Conservation (phyloP, 495 filamentous ascomycete species). For the Polyplosphaeria fusca region DNA sequence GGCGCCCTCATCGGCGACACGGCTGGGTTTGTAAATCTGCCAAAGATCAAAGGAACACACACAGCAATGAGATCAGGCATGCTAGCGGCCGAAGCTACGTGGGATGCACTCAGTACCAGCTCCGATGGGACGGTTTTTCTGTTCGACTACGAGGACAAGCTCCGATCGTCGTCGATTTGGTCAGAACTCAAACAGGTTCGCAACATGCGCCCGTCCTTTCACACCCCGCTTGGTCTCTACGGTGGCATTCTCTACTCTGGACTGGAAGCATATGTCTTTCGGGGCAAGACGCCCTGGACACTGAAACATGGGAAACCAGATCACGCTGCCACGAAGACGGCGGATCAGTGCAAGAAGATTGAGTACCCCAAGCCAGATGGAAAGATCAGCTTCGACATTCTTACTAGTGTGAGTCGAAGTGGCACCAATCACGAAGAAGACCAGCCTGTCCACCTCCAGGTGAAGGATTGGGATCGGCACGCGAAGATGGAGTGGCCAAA, state of each 20-base stretch:
- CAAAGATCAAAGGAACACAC: slow-evolving; percentile 98
- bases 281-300: slow-evolving; percentile 88
- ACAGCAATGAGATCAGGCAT: slow-evolving; percentile 97
- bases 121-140: slow-evolving; percentile 73
- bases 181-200: slow-evolving; percentile 90
- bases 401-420: slow-evolving; percentile 89
- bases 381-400: slow-evolving; percentile 88
- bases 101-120: slow-evolving; percentile 61
- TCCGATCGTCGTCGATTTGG: slow-evolving; percentile 89
- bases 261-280: slow-evolving; percentile 82
- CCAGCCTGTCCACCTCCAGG: slow-evolving; percentile 92
- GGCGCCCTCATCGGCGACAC: slow-evolving; percentile 95
- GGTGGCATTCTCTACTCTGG: slow-evolving; percentile 93
- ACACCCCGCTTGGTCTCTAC: slow-evolving; percentile 74
- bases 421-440: slow-evolving; percentile 99
- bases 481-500: slow-evolving; percentile 74
- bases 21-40: slow-evolving; percentile 95
- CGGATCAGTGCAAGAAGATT: slow-evolving; percentile 78
- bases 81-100: slow-evolving; percentile 90
- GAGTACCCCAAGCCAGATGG: slow-evolving; percentile 97
- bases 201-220: slow-evolving; percentile 96
- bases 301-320: slow-evolving; percentile 76
- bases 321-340: slow-evolving; percentile 72
- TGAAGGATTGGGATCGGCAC: slow-evolving; percentile 91
- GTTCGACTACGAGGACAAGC: slow-evolving; percentile 86